Evolutionary conservation across 192 early-diverging fungal species (phyloP), one percentile per base, ranked within the genome.

Genomic region (Coemansia sp.): DNA sequence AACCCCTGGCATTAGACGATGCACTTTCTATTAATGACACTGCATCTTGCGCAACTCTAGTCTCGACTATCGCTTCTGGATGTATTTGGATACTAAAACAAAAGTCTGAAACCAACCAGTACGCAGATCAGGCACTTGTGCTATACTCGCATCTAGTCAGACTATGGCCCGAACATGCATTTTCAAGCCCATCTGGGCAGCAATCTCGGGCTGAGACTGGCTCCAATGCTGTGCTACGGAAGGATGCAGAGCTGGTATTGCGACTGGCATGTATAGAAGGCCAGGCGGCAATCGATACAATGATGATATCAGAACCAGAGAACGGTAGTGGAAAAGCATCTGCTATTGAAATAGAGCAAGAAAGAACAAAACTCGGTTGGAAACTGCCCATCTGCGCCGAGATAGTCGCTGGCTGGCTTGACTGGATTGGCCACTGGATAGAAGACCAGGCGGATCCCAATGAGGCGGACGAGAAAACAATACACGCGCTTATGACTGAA

Each of bases 361-460:
- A 29, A 25, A 50, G 50, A 14, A n/a, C 58, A 18, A 19, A 13
- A 2, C 66, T 44, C 18, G 71, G 71, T 5, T 74, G 71, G 71
- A 74, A 74, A 47, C 51, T 63, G 27, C 54, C 71, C 4, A 33
- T 62, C 13, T 74, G 71, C 34, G 51, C 71, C 7, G 64, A 62
- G 29, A 59, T 63, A 34, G 50, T 44, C n/a, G 53, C 71, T 22
- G 42, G 46, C 1, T 74, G 71, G 71, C 71, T 74, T 10, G 64
- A 58, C 24, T 74, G 64, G 63, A 49, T 54, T 11, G 18, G 51
- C 13, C 40, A 28, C 14, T 74, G 71, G 71, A 51, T 67, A 27
- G 59, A 74, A 10, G 55, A 45, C 29, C 71, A 65, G 56, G 24
- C 22, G 3, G 43, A 34, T 2, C 26, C 28, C 32, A 27, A 39